Evolutionary conservation across 176 grass and related monocot genomes (phyloP).

Genomic region (Aegilops longissima): DNA sequence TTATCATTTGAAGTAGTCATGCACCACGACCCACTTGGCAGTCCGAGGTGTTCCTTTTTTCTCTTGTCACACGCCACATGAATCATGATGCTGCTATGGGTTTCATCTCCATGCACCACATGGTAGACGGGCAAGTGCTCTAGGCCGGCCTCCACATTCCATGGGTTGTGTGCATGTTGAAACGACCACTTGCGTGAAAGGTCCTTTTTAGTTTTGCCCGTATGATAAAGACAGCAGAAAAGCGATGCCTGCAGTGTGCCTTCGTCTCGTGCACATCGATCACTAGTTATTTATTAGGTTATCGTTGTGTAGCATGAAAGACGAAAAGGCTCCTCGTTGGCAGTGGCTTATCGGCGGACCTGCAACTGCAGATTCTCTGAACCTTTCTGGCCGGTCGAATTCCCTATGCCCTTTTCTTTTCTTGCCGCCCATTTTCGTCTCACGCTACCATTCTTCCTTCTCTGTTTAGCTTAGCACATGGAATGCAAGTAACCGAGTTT

Average conservation of each 20-base stretch:
- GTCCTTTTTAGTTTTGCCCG: background rate
- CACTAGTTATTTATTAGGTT: background rate
- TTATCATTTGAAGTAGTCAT: background rate
- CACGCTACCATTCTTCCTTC: background rate
- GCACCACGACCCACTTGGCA: background rate
- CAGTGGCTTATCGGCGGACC: constrained; percentile 16
- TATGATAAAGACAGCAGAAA: background rate
- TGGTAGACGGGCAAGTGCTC: background rate
- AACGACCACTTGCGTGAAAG: background rate
- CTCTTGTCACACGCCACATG: background rate
- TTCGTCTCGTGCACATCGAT: background rate
- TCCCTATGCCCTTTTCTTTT: background rate
- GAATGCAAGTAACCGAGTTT: too few relatives aligned
- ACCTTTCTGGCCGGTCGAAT: constrained; percentile 26
- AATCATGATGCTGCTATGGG: background rate
- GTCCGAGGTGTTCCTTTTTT: too few relatives aligned
- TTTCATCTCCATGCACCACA: background rate
- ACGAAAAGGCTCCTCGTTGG: constrained; percentile 17
- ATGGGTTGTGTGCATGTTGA: background rate
- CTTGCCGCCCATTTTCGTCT: constrained; percentile 7
- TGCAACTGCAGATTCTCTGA: constrained; percentile 45
- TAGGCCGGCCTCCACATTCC: background rate
- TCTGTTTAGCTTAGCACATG: too few relatives aligned
- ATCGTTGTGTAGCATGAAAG: constrained; percentile 1
- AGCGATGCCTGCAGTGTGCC: background rate